These are phyloP conservation scores for Sphaerosporella brunnea DNA, from an alignment of 495 filamentous ascomycete genomes.

Conservation along the genomic window DNA sequence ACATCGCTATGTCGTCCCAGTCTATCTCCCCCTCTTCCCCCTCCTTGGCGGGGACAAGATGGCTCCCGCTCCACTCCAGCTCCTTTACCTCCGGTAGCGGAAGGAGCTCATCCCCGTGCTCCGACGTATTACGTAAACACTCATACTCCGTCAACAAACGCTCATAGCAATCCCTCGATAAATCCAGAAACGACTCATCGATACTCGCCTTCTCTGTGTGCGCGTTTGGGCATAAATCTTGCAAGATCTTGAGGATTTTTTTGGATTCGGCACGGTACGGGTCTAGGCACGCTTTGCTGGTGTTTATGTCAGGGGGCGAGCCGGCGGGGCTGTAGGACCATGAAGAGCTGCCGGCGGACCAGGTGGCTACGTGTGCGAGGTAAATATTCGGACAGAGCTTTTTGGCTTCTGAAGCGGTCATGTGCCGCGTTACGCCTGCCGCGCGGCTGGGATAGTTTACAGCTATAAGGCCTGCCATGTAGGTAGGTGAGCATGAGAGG, in stretches of 20 bases:
- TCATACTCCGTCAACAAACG: conserved; percentile 63
- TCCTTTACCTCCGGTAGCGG: conserved; percentile 49
- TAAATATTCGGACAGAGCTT: conserved; percentile 64
- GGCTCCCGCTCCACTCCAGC: conserved; percentile 52
- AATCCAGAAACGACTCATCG: conserved; percentile 78
- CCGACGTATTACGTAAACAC: conserved; percentile 44
- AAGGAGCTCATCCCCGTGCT: conserved; percentile 55
- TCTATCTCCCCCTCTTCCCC: conserved; percentile 36
- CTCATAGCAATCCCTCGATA: conserved; percentile 63
- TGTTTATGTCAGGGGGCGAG: conserved; percentile 41
- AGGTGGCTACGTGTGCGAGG: conserved; percentile 73
- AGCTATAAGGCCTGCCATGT: conserved; percentile 59
- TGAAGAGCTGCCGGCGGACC: conserved; percentile 71
- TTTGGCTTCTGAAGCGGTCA: conserved; percentile 53
- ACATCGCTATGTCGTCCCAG: conserved; percentile 87
- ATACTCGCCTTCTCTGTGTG: conserved; percentile 70
- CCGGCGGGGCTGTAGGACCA: conserved; percentile 87
- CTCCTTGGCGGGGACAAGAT: conserved; percentile 40
- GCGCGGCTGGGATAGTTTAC: conserved; percentile 83
- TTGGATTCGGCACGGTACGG: conserved; percentile 76
- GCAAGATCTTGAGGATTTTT: conserved; percentile 66
- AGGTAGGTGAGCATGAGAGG: neutral
- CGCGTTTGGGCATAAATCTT: conserved; percentile 47
- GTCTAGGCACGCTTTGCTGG: conserved; percentile 84
- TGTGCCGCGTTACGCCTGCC: conserved; percentile 46